These are phyloP conservation scores for Funneliformis mosseae DNA, from an alignment of 192 early-diverging fungal species.

Conservation along the genomic window DNA sequence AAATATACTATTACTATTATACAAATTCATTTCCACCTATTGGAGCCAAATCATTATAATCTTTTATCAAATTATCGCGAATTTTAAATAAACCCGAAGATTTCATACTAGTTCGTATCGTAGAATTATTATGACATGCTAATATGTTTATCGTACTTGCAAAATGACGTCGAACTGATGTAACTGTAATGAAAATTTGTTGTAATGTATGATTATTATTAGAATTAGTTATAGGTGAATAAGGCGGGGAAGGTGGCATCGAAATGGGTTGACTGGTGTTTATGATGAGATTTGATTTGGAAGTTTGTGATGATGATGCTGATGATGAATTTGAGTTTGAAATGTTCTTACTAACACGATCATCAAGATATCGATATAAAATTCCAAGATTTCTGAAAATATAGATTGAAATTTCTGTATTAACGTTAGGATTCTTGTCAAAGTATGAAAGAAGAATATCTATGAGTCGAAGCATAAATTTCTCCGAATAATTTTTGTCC, in stretches of 20 bases:
- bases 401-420: conserved; percentile 40
- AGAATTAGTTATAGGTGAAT: conserved; percentile 26
- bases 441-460: conserved; percentile 44
- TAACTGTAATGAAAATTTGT: conserved; percentile 35
- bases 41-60: conserved; percentile 19
- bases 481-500: conserved; percentile 34
- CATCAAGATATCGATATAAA: conserved; percentile 39
- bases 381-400: conserved; percentile 44
- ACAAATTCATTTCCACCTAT: conserved; percentile 17
- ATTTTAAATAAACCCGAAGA: conserved; percentile 49
- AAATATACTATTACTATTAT: background rate
- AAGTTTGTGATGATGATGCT: conserved; percentile 22
- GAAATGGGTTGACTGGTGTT: background rate
- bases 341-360: conserved; percentile 34
- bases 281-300: background rate
- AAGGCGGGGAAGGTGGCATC: conserved; percentile 20
- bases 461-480: conserved; percentile 41
- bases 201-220: conserved; percentile 8
- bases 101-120: conserved; percentile 45
- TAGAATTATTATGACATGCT: conserved; percentile 46
- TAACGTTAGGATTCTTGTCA: conserved; percentile 47
- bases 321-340: conserved; percentile 14
- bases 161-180: conserved; percentile 39
- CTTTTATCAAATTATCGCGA: conserved; percentile 41
- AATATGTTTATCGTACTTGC: conserved; percentile 45